Evolutionary conservation across 331 rosid genomes (phyloP), one percentile per base, ranked within the genome.

Genomic region (Dryas integrifolia): DNA sequence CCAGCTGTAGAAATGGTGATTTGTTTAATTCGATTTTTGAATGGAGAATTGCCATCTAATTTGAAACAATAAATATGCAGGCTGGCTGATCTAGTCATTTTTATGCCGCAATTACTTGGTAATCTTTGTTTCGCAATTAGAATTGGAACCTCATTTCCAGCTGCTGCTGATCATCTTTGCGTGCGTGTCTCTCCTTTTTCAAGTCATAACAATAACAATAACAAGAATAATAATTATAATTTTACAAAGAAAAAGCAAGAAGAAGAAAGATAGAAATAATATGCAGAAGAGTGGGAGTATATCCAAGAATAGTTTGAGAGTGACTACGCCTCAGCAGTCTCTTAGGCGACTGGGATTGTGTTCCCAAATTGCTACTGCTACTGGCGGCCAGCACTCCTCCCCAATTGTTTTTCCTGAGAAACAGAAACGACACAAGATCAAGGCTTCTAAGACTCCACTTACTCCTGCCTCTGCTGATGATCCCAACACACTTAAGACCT

Each of bases 361-460:
- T 72, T 85, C 99, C 60, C 97, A 92, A 77, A 89, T 95, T 21
- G 86, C 92, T 7, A 91, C 98, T 35, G 86, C 92, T 1, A 89
- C 97, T 1, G 98, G 92, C 43, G 89, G 87, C 30, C 97, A 94
- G 75, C 98, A 94, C 61, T 76, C 90, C 51, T 94, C 99, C 52
- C 97, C 97, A n/a, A 60, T 87, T 0, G 97, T 95, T 38, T 95
- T 95, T 81, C 99, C 97, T 0, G 99, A 95, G 87, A 95, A 95
- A 69, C 97, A 95, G 87, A 95, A 92, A 65, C 96, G 96, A 21
- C 79, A 82, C 72, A 95, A 79, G 81, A 80, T 82, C 58, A 94
- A 86, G 89, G 80, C 85, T 76, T 80, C 85, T 13, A 81, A 82
- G 84, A 65, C 82, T 59, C 65, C 79, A 67, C 58, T 74, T 2